Base-by-base conservation (phyloP, 2,329 filamentous ascomycete genomes). In the Scytalidium sp. region DNA sequence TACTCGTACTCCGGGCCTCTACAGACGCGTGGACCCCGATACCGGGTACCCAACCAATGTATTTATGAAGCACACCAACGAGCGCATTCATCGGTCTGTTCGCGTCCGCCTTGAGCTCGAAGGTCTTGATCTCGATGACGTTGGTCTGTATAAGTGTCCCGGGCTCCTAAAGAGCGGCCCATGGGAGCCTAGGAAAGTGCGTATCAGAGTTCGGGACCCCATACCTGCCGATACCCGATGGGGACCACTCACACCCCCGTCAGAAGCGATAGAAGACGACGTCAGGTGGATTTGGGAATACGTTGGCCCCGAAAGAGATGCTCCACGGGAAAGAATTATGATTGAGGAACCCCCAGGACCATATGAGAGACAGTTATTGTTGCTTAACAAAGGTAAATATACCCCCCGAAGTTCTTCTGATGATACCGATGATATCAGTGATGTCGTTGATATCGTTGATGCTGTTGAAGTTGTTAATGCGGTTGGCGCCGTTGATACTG, bases 271-370 rank as follows among this genome's bases (percentile, higher is more conserved):
- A 69, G 68, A 67, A 62, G 65, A 54, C 63, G 55, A 61, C 7
- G 57, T 66, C 22, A 67, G 74, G 32, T 83, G 79, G 78, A 64
- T 77, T 2, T 83, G 78, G 79, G 73, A 78, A 58, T 83, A 79
- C 43, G 60, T 64, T 15, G 79, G 79, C 0, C 63, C 68, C 0
- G 68, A 76, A 47, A 56, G 59, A 19, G 59, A 67, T 2, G 74
- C 73, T 7, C 74, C 75, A 2, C 57, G 57, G 9, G 62, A 69
- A 53, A 64, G 65, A 20, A 65, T 71, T 22, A 67, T 83, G 69
- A 66, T 76, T 3, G 79, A 83, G 56, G 79, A 81, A 58, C 73
- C 68, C 3, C 56, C 82, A 3, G 78, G 78, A 0, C 76, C 75
- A 1, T 81, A 75, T 60, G 78, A 82, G 61, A 63, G 71, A 43